Evolutionary conservation across 2,329 filamentous ascomycete species (phyloP), one percentile per base, ranked within the genome.

Genomic region (Sporothrix luriei): DNA sequence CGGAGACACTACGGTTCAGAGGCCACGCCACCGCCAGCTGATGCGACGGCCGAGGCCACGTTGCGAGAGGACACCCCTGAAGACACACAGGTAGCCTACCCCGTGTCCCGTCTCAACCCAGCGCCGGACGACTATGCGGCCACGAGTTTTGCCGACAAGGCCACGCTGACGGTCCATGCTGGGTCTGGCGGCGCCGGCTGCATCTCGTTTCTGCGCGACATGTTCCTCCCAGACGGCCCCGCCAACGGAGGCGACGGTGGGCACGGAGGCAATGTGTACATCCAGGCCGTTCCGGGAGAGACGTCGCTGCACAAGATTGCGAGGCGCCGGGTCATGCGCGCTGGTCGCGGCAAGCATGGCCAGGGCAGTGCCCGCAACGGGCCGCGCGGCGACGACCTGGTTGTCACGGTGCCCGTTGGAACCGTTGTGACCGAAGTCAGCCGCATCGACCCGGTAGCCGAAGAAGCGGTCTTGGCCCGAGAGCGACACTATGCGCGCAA

Each of bases 221-320:
- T 94, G 73, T 98, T 91, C 79, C 84, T 97, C 40, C 87, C 90
- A 57, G 90, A 97, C 73, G 95, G 95, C 0, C 95, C 95, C 13
- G 88, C 95, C 11, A 98, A 99, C 78, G 95, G 95, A 64, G 95
- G 95, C 71, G 93, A 99, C 77, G 95, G 95, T 54, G 95, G 95
- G 4, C 91, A 88, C 69, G 95, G 95, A 72, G 95, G 95, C 51
- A 96, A 91, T 75, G 84, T 99, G 74, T 98, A 97, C 78, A 96
- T 99, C 70, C 94, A 98, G 80, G 94, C 95, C 9, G 88, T 97
- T 1, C 89, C 91, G 68, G 93, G 93, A 71, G 91, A 98, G 79
- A 98, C 93, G 0, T 97, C 93, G 68, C 81, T 99, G 72, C 94
- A 98, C 81, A 98, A 97, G 80, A 84, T 99, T 11, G 90, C 92